Percentiles rank a stretch among this genome's conserved stretches.
Conservation (phyloP, 495 filamentous ascomycete genomes). For the Lasiosphaeria hispida region DNA sequence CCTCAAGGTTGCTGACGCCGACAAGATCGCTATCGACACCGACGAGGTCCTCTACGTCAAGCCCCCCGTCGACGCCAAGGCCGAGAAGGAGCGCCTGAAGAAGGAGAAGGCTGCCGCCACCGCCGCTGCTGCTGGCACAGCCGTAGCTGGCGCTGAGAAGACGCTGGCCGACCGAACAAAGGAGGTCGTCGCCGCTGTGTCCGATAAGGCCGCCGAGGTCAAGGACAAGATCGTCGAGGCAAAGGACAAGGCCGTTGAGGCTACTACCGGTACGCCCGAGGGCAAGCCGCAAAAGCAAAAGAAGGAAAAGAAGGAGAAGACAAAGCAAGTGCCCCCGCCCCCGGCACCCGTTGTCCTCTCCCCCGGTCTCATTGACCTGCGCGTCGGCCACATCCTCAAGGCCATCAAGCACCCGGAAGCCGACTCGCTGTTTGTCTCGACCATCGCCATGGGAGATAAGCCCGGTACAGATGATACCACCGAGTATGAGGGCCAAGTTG, state of each 20-base stretch:
- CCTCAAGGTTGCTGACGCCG: conserved; percentile 63
- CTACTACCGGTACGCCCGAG: conserved; percentile 32
- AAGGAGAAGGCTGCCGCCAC: conserved; percentile 74
- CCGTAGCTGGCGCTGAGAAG: conserved; percentile 39
- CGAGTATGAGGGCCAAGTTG: conserved; percentile 81
- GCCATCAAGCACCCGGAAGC: conserved; percentile 94
- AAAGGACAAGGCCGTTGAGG: conserved; percentile 15
- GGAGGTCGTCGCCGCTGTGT: conserved; percentile 43
- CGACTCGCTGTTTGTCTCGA: conserved; percentile 91
- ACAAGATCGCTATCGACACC: conserved; percentile 78
- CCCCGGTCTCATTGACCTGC: conserved; percentile 85
- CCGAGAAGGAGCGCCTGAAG: conserved; percentile 86
- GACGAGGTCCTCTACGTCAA: conserved; percentile 79
- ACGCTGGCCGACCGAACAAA: conserved; percentile 53
- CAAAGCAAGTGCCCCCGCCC: conserved; percentile 69
- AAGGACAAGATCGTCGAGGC: conserved; percentile 33
- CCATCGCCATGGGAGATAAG: conserved; percentile 92
- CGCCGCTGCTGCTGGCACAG: conserved; percentile 28
- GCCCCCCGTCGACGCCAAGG: conserved; percentile 77
- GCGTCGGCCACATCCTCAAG: conserved; percentile 95
- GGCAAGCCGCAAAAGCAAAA: conserved; percentile 28
- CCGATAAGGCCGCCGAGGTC: conserved; percentile 46
- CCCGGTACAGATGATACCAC: conserved; percentile 80
- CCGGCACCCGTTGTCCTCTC: conserved; percentile 68
- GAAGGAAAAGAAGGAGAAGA: conserved; percentile 63